These are phyloP conservation scores for Lizonia empirigonia DNA, from an alignment of 2,329 filamentous ascomycete species.

Conservation along the genomic window DNA sequence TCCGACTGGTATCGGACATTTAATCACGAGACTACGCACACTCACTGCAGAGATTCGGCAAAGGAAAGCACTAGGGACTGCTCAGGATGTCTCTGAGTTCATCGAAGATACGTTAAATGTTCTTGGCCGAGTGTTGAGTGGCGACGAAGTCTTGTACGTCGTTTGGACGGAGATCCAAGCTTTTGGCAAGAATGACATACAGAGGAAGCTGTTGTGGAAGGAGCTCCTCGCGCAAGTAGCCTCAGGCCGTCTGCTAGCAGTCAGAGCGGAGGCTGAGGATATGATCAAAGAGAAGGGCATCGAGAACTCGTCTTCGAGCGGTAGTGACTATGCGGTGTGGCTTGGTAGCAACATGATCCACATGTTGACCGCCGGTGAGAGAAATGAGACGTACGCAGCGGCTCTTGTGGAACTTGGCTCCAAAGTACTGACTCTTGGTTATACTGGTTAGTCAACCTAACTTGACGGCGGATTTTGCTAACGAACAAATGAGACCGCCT, in stretches of 20 bases:
- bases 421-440: conserved; percentile 72
- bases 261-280: conserved; percentile 64
- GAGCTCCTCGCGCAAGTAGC: conserved; percentile 65
- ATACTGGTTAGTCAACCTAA: conserved; percentile 64
- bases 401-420: conserved; percentile 54
- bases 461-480: too few relatives aligned
- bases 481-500: conserved; percentile 29
- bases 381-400: conserved; percentile 41
- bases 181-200: conserved; percentile 49
- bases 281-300: conserved; percentile 48
- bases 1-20: conserved; percentile 77
- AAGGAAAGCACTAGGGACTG: conserved; percentile 42
- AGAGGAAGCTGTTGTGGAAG: conserved; percentile 65
- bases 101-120: conserved; percentile 52
- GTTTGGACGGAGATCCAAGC: conserved; percentile 55
- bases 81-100: conserved; percentile 39
- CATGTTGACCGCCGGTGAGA: conserved; percentile 51
- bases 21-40: conserved; percentile 70
- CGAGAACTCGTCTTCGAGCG: conserved; percentile 67
- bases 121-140: conserved; percentile 52
- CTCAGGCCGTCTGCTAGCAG: conserved; percentile 64
- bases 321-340: conserved; percentile 71
- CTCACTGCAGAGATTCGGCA: conserved; percentile 54
- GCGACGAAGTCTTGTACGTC: conserved; percentile 48
- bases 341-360: conserved; percentile 66